Percentiles rank a stretch among this genome's conserved stretches.
Conservation (phyloP, 257 asterid genomes). For the Prunella vulgaris region DNA sequence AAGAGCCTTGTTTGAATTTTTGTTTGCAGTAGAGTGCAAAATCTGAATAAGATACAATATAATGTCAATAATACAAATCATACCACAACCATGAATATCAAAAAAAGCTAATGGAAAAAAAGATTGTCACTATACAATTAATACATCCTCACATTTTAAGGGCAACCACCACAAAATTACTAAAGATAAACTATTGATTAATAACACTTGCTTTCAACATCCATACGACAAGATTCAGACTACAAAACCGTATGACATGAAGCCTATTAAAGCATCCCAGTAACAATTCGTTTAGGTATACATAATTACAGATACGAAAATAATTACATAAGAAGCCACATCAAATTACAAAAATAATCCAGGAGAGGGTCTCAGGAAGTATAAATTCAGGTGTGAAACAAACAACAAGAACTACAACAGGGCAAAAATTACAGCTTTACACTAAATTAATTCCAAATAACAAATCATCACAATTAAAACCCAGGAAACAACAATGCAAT, state of each 20-base stretch:
- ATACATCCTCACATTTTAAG: background rate
- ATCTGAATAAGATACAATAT: slow-evolving; percentile 34
- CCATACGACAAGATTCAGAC: background rate
- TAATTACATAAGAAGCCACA: background rate
- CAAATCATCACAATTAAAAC: background rate
- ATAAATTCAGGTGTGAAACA: background rate
- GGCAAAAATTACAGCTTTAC: background rate
- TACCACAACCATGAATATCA: background rate
- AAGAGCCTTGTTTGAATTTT: slow-evolving; percentile 52
- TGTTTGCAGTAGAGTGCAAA: slow-evolving; percentile 54
- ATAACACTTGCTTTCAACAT: background rate
- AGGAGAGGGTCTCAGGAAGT: too few relatives aligned
- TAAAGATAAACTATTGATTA: background rate
- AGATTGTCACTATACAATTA: background rate
- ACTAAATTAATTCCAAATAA: background rate
- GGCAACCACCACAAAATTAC: background rate
- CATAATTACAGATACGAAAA: background rate
- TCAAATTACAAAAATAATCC: too few relatives aligned
- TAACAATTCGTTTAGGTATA: too few relatives aligned
- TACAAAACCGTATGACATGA: background rate
- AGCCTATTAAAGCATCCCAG: too few relatives aligned
- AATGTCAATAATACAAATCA: background rate
- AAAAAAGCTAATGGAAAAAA: too few relatives aligned
- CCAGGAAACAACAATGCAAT: background rate
- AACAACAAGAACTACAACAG: background rate